These are phyloP conservation scores for Laguncularia racemosa DNA, from an alignment of 345 rosid genomes.

Conservation along the genomic window DNA sequence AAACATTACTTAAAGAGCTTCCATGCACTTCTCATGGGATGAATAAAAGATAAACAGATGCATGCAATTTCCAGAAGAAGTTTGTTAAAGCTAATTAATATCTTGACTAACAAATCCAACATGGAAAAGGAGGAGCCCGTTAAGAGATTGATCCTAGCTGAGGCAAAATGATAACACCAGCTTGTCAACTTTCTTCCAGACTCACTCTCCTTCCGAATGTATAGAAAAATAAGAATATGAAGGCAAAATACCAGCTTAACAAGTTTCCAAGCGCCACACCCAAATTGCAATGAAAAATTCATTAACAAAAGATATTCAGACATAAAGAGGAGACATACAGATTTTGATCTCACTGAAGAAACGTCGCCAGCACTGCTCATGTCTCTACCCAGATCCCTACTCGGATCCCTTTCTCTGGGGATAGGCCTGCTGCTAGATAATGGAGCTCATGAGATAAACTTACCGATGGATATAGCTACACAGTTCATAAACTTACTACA, in stretches of 20 bases:
- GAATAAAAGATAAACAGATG: no score
- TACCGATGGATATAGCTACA: no score
- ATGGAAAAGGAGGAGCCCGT: no score
- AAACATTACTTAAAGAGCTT: no score
- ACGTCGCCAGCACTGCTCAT: constrained; percentile 43
- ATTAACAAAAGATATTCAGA: constrained; percentile 9
- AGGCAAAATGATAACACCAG: not conserved
- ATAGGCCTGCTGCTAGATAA: constrained; percentile 49
- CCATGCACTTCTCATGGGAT: no score
- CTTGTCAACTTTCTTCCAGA: not conserved
- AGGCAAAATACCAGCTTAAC: no score
- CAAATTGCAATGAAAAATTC: not conserved
- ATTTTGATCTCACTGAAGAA: constrained; percentile 36
- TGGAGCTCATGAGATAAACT: not conserved
- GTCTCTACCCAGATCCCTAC: constrained; percentile 64
- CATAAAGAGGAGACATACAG: constrained; percentile 36
- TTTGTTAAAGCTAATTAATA: no score
- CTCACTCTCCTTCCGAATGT: no score
- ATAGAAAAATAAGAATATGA: no score
- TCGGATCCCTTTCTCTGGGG: constrained; percentile 59
- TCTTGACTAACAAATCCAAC: no score
- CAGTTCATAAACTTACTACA: no score
- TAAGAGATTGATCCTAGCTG: constrained; percentile 3
- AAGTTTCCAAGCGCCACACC: not conserved
- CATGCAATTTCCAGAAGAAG: no score